Evolutionary conservation across 108 stramenopile species (phyloP).

Genomic region (Cyclotella baltica): DNA sequence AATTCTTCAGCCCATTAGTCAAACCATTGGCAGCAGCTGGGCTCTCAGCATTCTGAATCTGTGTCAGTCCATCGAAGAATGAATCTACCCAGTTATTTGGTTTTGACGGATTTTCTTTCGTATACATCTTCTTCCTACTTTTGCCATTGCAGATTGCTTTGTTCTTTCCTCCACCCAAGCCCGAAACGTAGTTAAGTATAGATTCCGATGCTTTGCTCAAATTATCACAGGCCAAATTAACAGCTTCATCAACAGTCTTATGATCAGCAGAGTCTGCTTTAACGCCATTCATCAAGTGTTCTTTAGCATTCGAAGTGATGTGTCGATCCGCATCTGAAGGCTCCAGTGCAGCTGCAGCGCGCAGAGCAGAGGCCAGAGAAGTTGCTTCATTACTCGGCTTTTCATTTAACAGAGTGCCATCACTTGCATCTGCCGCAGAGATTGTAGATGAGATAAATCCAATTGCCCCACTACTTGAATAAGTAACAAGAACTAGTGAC

Average conservation of each 20-base stretch:
- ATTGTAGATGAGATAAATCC: slow-evolving; percentile 20
- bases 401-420: neutral
- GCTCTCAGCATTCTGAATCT: slow-evolving; percentile 16
- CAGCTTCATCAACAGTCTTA: neutral
- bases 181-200: slow-evolving; percentile 15
- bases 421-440: slow-evolving; percentile 9
- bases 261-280: neutral
- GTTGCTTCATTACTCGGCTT: neutral
- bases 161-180: slow-evolving; percentile 8
- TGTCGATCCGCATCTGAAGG: neutral
- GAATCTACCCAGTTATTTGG: slow-evolving; percentile 22
- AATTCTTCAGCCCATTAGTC: slow-evolving; percentile 30
- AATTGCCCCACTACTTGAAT: slow-evolving; percentile 27
- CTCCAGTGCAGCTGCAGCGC: slow-evolving; percentile 36
- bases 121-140: slow-evolving; percentile 16
- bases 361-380: slow-evolving; percentile 46
- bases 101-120: neutral
- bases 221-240: slow-evolving; percentile 30
- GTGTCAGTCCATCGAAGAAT: slow-evolving; percentile 24
- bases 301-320: neutral
- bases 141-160: slow-evolving; percentile 28
- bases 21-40: neutral
- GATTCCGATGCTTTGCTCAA: slow-evolving; percentile 23
- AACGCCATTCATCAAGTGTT: neutral
- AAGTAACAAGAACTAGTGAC: slow-evolving; percentile 46